A percentile compares a stretch with the other conserved stretches of the same genome.
phyloP scores from a whole-genome alignment of 345 rosid genomes.

The Odontarrhena argentea region DNA sequence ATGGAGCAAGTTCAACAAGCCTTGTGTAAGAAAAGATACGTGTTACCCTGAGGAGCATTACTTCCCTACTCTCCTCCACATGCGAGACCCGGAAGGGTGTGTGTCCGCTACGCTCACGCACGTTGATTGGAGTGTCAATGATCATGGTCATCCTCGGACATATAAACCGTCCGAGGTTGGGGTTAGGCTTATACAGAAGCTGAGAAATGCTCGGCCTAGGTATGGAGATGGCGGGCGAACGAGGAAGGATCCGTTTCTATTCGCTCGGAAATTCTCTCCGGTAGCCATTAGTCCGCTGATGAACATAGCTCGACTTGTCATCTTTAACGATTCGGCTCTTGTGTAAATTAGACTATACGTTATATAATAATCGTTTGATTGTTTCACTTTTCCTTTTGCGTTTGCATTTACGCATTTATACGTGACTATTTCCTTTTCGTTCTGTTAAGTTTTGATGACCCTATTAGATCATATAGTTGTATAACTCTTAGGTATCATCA shows the following conservation, averaged over 20 bases:
- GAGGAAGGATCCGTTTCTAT: slow-evolving; percentile 54
- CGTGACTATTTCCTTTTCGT: too few relatives aligned
- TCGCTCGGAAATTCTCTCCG: slow-evolving; percentile 65
- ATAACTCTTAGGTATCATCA: too few relatives aligned
- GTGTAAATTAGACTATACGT: neutral
- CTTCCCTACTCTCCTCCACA: slow-evolving; percentile 69
- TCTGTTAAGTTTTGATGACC: too few relatives aligned
- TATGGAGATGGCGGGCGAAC: slow-evolving; percentile 45
- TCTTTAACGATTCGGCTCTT: slow-evolving; percentile 50
- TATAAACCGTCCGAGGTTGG: slow-evolving; percentile 58
- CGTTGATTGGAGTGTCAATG: slow-evolving; percentile 60
- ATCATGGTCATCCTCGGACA: slow-evolving; percentile 66
- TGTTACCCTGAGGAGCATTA: slow-evolving; percentile 78
- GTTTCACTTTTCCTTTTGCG: too few relatives aligned
- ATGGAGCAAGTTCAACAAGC: slow-evolving; percentile 62
- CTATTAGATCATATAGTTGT: too few relatives aligned
- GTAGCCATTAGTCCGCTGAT: slow-evolving; percentile 43
- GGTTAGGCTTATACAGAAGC: slow-evolving; percentile 41
- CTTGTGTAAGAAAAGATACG: slow-evolving; percentile 48
- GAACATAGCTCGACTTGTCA: slow-evolving; percentile 48
- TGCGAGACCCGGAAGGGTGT: slow-evolving; percentile 54
- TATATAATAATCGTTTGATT: too few relatives aligned
- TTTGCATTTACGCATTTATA: too few relatives aligned
- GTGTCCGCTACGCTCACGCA: slow-evolving; percentile 67
- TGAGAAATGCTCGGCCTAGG: slow-evolving; percentile 51